Evolutionary conservation across 768 basidiomycete species (phyloP).

Genomic region (Amanita molliuscula): DNA sequence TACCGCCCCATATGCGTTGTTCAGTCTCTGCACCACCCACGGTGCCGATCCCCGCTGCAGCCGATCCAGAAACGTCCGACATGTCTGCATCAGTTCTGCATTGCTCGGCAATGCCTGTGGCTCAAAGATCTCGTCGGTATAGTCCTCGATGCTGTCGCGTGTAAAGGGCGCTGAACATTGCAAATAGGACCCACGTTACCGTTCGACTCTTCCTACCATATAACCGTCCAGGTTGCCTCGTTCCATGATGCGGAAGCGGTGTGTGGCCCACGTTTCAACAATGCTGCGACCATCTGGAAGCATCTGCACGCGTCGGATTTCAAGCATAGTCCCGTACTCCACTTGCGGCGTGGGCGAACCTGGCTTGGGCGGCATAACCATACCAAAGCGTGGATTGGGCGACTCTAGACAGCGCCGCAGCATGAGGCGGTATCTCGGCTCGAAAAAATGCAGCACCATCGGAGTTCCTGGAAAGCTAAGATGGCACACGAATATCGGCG

Average conservation of each 20-base stretch:
- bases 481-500: slow-evolving; percentile 86
- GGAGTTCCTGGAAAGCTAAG: slow-evolving; percentile 89
- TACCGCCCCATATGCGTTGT: slow-evolving; percentile 69
- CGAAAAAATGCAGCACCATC: slow-evolving; percentile 85
- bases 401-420: slow-evolving; percentile 87
- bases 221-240: slow-evolving; percentile 84
- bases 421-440: slow-evolving; percentile 93
- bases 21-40: slow-evolving; percentile 86
- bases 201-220: slow-evolving; percentile 73
- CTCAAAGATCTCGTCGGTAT: slow-evolving; percentile 21
- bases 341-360: slow-evolving; percentile 27
- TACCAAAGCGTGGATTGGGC: slow-evolving; percentile 75
- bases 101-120: slow-evolving; percentile 24
- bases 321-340: slow-evolving; percentile 91
- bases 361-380: slow-evolving; percentile 66
- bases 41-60: slow-evolving; percentile 65
- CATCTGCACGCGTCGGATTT: slow-evolving; percentile 81
- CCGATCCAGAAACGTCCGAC: slow-evolving; percentile 32
- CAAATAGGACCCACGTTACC: slow-evolving; percentile 15
- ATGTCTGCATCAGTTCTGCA: slow-evolving; percentile 40
- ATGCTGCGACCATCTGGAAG: slow-evolving; percentile 83
- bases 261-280: slow-evolving; percentile 53
- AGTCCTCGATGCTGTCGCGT: slow-evolving; percentile 22
- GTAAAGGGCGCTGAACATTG: background rate
- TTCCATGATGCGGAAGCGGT: slow-evolving; percentile 82